These are phyloP conservation scores for Lipomyces lipofer DNA, from an alignment of 805 yeast species.

Conservation along the genomic window DNA sequence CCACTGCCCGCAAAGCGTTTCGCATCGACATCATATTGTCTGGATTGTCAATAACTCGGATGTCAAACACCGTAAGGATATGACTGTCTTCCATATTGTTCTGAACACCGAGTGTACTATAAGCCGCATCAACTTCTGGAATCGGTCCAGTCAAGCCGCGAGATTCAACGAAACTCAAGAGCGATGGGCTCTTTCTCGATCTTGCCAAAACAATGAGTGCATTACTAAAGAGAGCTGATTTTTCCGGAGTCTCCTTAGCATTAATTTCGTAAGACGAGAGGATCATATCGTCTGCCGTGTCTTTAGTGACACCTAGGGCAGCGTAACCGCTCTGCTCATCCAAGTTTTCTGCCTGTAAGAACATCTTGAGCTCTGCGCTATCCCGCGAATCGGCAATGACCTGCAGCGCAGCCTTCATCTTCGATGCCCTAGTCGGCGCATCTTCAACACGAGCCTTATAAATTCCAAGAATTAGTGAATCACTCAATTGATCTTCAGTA, in stretches of 20 bases:
- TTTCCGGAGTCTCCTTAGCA: conserved; percentile 48
- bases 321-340: conserved; percentile 53
- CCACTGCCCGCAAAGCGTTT: conserved; percentile 64
- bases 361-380: conserved; percentile 58
- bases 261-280: conserved; percentile 72
- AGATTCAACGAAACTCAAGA: conserved; percentile 38
- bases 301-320: conserved; percentile 50
- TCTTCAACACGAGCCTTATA: conserved; percentile 20
- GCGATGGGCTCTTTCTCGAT: conserved; percentile 33
- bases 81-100: conserved; percentile 23
- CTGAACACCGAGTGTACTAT: conserved; percentile 29
- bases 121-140: conserved; percentile 30
- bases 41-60: conserved; percentile 44
- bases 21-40: conserved; percentile 57
- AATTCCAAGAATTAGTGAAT: conserved; percentile 21
- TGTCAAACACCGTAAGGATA: conserved; percentile 37
- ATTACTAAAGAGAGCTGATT: conserved; percentile 20
- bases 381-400: conserved; percentile 61
- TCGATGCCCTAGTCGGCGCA: conserved; percentile 14
- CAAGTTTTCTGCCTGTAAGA: conserved; percentile 48
- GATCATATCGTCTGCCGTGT: conserved; percentile 68
- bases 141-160: conserved; percentile 20
- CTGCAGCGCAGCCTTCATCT: conserved; percentile 57
- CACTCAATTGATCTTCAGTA: conserved; percentile 18
- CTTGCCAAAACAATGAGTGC: conserved; percentile 40